Percentiles rank a stretch among this genome's conserved stretches.
Conservation (phyloP, 257 asterid genomes). For the Solanum chaucha region DNA sequence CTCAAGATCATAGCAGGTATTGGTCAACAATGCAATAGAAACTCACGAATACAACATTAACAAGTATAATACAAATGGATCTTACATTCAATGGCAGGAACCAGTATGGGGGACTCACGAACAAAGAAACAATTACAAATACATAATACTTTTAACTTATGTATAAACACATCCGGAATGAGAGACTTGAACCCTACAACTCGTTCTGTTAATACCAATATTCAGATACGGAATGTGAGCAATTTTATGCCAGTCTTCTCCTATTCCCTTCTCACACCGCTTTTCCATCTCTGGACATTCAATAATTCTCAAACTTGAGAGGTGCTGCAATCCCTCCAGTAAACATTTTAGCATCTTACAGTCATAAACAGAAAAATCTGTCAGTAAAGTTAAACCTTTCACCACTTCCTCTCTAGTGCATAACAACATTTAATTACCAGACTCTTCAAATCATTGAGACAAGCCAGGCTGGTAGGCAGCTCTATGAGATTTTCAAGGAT, state of each 20-base stretch:
- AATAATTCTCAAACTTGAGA: not conserved
- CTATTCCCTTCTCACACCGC: not conserved
- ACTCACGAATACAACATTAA: too few relatives aligned
- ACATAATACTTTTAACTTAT: too few relatives aligned
- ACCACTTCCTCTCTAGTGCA: not conserved
- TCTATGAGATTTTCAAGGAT: not conserved
- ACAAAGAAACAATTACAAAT: not conserved
- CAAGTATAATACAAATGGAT: not conserved
- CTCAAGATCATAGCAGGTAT: too few relatives aligned
- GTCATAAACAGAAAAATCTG: too few relatives aligned
- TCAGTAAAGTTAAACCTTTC: not conserved
- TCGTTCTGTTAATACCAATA: too few relatives aligned
- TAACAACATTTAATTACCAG: accelerated
- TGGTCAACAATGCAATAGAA: too few relatives aligned
- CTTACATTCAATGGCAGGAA: too few relatives aligned
- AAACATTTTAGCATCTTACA: not conserved
- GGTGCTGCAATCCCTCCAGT: not conserved
- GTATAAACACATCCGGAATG: too few relatives aligned
- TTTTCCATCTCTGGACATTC: not conserved
- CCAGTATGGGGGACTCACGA: not conserved
- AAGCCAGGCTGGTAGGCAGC: not conserved
- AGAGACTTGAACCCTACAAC: too few relatives aligned
- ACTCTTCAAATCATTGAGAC: not conserved
- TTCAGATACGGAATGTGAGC: not conserved
- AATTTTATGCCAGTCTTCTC: not conserved